Base-by-base conservation (phyloP, 2,329 filamentous ascomycete genomes). In the Byssochlamys sp. region DNA sequence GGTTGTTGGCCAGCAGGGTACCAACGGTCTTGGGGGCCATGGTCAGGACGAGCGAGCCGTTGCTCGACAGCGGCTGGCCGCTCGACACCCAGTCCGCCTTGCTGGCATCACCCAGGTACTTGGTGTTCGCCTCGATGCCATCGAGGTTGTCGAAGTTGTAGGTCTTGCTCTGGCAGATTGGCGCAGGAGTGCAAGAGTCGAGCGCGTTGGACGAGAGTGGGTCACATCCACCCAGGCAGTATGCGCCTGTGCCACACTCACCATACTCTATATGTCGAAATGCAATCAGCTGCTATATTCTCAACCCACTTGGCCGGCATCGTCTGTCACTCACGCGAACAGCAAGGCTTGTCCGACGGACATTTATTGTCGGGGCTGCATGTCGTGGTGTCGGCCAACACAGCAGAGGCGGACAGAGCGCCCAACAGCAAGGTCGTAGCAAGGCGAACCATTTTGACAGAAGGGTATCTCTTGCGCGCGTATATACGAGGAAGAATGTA, bases 171-270 rank as follows among this genome's bases (percentile, higher is more conserved):
- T 90, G 71, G 80, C 94, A 99, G 29, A 90, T 81, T 4, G 94
- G 92, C 58, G 82, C 87, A 14, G 94, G 90, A 6, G 89, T 85
- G 74, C 94, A 99, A 1, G 92, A 86, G 64, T 95, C 85, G 65
- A 96, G 81, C 11, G 83, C 83, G 78, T 86, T 88, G 53, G 92
- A 97, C 76, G 86, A 87, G 69, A 85, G 83, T 31, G 91, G 89
- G 71, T 97, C 92, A 78, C 94, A 99, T 62, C 94, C 94, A 67
- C 94, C 94, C 24, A 99, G 84, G 70, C 94, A 99, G 81, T 89
- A 97, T 57, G 91, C 94, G 67, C 94, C 94, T 57, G 91, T 85
- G 77, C 92, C 94, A 69, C 94, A 97, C 74, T 92, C 81, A 66
- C 90, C 90, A 75, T 96, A 97, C 75, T 94, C 90, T 95, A 35